A percentile compares a stretch with the other conserved stretches of the same genome.
These are phyloP conservation scores for Termitomyces sp. DNA, from an alignment of 768 basidiomycete genomes.

Conservation along the genomic window DNA sequence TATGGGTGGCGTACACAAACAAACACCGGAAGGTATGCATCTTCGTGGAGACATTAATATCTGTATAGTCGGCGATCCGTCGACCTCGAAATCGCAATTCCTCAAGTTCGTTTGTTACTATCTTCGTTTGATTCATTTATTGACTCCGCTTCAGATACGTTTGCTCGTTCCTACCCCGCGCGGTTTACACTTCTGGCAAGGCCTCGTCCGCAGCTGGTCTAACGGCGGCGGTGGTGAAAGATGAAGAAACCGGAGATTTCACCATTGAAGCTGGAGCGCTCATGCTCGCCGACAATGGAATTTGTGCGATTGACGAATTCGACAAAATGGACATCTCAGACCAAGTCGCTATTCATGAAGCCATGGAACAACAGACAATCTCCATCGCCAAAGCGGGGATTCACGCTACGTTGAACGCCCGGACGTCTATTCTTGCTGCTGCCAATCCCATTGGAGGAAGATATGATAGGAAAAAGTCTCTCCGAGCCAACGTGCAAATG, in stretches of 20 bases:
- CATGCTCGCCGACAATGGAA: slow-evolving; percentile 99
- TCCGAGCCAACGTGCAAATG: slow-evolving; percentile 95
- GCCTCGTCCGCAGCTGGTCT: slow-evolving; percentile 98
- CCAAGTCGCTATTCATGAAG: slow-evolving; percentile 99
- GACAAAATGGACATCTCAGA: slow-evolving; percentile 99
- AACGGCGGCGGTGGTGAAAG: slow-evolving; percentile 96
- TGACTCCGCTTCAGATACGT: slow-evolving; percentile 64
- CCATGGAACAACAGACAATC: slow-evolving; percentile 99
- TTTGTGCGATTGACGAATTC: slow-evolving; percentile 99
- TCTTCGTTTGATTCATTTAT: background rate
- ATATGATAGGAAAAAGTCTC: slow-evolving; percentile 91
- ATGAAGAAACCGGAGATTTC: slow-evolving; percentile 98
- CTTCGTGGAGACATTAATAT: slow-evolving; percentile 99
- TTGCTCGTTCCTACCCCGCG: slow-evolving; percentile 95
- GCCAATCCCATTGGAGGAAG: slow-evolving; percentile 97
- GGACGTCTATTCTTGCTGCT: slow-evolving; percentile 96
- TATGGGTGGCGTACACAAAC: slow-evolving; percentile 98
- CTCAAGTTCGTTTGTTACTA: slow-evolving; percentile 65
- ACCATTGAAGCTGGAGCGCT: slow-evolving; percentile 99
- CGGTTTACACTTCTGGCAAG: slow-evolving; percentile 99
- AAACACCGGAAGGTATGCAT: slow-evolving; percentile 94
- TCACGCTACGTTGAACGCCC: slow-evolving; percentile 95
- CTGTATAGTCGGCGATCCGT: slow-evolving; percentile 96
- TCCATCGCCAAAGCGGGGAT: slow-evolving; percentile 99
- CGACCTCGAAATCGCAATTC: slow-evolving; percentile 98